Percentiles rank a stretch among this genome's conserved stretches.
phyloP scores from a whole-genome alignment of 23 red algal genomes.

The Gracilaria gracilis region DNA sequence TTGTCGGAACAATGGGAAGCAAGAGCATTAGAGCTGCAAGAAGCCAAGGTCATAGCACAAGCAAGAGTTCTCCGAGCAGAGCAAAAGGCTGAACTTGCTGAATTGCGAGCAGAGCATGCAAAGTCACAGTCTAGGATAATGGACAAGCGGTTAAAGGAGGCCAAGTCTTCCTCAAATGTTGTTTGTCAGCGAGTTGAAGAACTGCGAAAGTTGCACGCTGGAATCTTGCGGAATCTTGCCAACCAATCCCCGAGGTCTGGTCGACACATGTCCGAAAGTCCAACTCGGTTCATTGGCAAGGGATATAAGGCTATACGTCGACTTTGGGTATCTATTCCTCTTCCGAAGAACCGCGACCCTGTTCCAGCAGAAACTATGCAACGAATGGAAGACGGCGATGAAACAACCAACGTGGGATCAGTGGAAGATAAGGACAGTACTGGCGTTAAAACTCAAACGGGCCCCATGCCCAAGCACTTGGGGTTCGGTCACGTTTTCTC shows the following conservation, averaged over 20 bases:
- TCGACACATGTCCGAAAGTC: background rate
- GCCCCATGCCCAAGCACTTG: too few species aligned
- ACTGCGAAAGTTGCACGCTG: background rate
- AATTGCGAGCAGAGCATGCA: background rate
- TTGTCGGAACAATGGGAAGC: background rate
- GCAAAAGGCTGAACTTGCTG: background rate
- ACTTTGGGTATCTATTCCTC: too few species aligned
- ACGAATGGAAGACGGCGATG: too few species aligned
- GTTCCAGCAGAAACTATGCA: too few species aligned
- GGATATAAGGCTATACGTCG: too few species aligned
- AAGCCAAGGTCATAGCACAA: background rate
- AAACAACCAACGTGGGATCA: too few species aligned
- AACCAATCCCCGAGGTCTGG: background rate
- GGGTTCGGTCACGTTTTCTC: too few species aligned
- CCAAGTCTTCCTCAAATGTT: background rate
- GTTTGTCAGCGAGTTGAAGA: background rate
- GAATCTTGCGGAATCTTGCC: background rate
- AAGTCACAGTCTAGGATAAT: background rate
- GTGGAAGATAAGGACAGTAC: too few species aligned
- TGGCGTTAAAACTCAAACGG: too few species aligned
- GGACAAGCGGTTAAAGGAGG: background rate
- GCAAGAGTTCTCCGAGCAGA: background rate
- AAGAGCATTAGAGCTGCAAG: background rate
- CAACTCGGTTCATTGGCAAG: background rate
- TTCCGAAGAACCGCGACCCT: too few species aligned